phyloP scores from a whole-genome alignment of 495 filamentous ascomycete genomes.

The Letharia columbiana region DNA sequence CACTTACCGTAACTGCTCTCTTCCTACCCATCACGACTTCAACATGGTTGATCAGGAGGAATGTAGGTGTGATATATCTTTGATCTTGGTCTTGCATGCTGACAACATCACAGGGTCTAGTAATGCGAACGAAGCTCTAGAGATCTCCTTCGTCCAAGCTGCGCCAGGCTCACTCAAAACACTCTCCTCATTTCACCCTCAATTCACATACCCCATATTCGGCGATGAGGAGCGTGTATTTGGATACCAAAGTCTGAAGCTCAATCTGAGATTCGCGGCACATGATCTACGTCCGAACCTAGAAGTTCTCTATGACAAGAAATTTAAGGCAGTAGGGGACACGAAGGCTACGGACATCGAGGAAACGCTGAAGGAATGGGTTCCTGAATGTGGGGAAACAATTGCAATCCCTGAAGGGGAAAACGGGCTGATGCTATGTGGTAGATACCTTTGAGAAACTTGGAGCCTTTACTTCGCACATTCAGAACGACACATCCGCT shows the following conservation, averaged over 20 bases:
- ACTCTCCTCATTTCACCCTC: conserved; percentile 64
- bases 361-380: conserved; percentile 53
- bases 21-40: background rate
- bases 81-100: background rate
- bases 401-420: no score
- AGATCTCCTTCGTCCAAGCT: conserved; percentile 59
- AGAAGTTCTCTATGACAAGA: conserved; percentile 59
- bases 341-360: conserved; percentile 58
- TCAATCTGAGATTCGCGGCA: conserved; percentile 70
- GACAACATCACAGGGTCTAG: conserved; percentile 51
- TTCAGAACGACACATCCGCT: conserved; percentile 44
- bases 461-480: conserved; percentile 48
- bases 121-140: conserved; percentile 64
- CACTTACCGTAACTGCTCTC: background rate
- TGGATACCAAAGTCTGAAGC: conserved; percentile 71
- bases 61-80: conserved; percentile 34
- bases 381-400: conserved; percentile 52
- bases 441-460: conserved; percentile 55
- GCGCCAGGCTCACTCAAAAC: conserved; percentile 46
- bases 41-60: conserved; percentile 43
- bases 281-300: conserved; percentile 73
- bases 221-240: conserved; percentile 86
- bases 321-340: conserved; percentile 65
- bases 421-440: background rate
- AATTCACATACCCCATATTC: conserved; percentile 86